Evolutionary conservation across 441 rosid genomes (phyloP).

Genomic region (Adansonia gregorii): DNA sequence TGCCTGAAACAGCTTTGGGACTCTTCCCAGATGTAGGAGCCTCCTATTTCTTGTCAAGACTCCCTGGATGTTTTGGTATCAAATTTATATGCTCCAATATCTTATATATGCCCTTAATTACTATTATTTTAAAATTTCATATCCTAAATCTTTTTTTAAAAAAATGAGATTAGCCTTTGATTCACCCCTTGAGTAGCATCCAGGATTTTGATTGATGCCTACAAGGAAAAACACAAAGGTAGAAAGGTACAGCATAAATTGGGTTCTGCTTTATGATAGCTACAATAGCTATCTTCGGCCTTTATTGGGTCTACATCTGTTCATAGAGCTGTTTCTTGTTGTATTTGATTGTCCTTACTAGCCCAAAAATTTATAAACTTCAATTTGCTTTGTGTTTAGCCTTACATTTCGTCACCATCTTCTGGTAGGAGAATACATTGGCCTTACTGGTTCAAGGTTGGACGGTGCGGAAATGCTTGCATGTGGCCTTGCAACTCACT

Average conservation of each 20-base stretch:
- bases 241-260: neutral
- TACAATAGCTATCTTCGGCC: slow-evolving; percentile 12
- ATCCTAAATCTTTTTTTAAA: slow-evolving; percentile 1
- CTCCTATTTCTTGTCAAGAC: slow-evolving; percentile 87
- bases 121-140: neutral
- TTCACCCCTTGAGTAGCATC: neutral
- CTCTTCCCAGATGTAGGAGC: slow-evolving; percentile 91
- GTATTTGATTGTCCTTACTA: neutral
- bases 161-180: neutral
- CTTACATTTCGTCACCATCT: slow-evolving; percentile 12
- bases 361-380: slow-evolving; percentile 8
- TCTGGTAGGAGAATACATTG: slow-evolving; percentile 74
- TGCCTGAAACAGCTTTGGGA: slow-evolving; percentile 87
- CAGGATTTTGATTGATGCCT: slow-evolving; percentile 3
- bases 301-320: slow-evolving; percentile 15
- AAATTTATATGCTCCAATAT: slow-evolving; percentile 22
- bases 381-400: neutral
- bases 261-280: slow-evolving; percentile 12
- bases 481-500: slow-evolving; percentile 91
- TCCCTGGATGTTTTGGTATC: slow-evolving; percentile 89
- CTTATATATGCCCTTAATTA: neutral
- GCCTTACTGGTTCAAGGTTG: slow-evolving; percentile 78
- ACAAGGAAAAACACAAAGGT: neutral
- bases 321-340: neutral
- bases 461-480: slow-evolving; percentile 90